phyloP scores from a whole-genome alignment of 129 eudicot genomes.

The Flaveria sonorensis region DNA sequence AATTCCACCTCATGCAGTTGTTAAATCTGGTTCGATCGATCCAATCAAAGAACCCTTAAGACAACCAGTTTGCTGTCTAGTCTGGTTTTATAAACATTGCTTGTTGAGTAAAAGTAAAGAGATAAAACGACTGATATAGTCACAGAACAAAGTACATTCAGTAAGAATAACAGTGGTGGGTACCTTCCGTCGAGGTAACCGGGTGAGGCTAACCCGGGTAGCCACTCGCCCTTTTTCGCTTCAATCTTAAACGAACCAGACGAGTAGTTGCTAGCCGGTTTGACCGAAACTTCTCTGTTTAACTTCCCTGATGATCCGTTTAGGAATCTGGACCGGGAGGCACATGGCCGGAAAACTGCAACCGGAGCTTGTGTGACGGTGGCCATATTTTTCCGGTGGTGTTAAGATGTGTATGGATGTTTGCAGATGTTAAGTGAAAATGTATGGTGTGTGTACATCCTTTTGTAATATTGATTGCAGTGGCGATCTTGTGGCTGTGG shows the following conservation, averaged over 20 bases:
- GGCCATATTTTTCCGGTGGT: slow-evolving; percentile 51
- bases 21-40: too few species aligned
- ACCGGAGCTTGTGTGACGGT: slow-evolving; percentile 79
- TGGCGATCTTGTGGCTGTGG: slow-evolving; percentile 52
- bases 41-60: too few species aligned
- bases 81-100: too few species aligned
- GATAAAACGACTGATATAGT: too few species aligned
- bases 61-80: too few species aligned
- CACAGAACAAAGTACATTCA: too few species aligned
- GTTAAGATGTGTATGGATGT: not conserved
- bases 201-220: slow-evolving; percentile 94
- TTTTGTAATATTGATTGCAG: slow-evolving; percentile 46
- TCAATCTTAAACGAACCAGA: slow-evolving; percentile 61
- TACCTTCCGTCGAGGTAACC: slow-evolving; percentile 85
- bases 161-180: not conserved
- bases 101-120: too few species aligned
- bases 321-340: slow-evolving; percentile 54
- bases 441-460: slow-evolving; percentile 34
- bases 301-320: slow-evolving; percentile 67
- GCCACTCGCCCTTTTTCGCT: slow-evolving; percentile 95
- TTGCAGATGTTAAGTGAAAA: slow-evolving; percentile 25
- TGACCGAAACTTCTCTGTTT: slow-evolving; percentile 52
- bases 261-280: slow-evolving; percentile 38
- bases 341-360: slow-evolving; percentile 68
- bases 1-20: too few species aligned